Conservation (phyloP, 257 asterid genomes). For the Solanum virginianum region DNA sequence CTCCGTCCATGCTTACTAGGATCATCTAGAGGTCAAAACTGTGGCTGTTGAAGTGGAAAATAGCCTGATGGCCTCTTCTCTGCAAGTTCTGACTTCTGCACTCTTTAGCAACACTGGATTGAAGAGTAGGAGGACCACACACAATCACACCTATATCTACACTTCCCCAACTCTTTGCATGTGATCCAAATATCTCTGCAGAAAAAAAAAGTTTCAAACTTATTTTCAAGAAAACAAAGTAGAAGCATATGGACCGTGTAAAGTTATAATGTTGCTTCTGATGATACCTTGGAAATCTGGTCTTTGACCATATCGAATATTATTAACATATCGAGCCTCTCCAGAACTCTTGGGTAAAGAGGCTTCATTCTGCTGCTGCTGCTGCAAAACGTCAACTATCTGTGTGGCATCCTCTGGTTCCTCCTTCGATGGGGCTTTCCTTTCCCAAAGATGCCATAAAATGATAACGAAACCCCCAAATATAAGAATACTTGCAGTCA, state of each 20-base stretch:
- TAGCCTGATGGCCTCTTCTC: constrained; percentile 26
- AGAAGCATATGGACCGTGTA: background rate
- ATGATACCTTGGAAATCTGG: constrained; percentile 64
- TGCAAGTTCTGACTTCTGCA: constrained; percentile 49
- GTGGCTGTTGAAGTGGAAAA: constrained; percentile 86
- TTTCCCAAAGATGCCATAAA: constrained; percentile 67
- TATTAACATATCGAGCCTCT: constrained; percentile 16
- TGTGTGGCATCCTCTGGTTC: background rate
- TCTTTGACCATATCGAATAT: constrained; percentile 46
- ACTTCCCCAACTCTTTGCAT: constrained; percentile 52
- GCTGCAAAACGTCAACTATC: constrained; percentile 1
- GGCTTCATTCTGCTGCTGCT: background rate
- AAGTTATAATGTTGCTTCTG: background rate
- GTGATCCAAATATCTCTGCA: constrained; percentile 46
- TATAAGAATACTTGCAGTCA: constrained; percentile 36
- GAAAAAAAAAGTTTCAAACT: background rate
- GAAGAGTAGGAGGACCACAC: constrained; percentile 72
- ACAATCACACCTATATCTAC: constrained; percentile 66
- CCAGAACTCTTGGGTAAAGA: constrained; percentile 7
- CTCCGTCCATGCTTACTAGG: background rate
- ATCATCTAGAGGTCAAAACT: constrained; percentile 60
- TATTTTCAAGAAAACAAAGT: background rate
- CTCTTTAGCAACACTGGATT: constrained; percentile 56
- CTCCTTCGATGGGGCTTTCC: constrained; percentile 12
- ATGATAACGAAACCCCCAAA: constrained; percentile 65